Evolutionary conservation across 1,284 basidiomycete species (phyloP).

Genomic region (Fomitopsis palustris): DNA sequence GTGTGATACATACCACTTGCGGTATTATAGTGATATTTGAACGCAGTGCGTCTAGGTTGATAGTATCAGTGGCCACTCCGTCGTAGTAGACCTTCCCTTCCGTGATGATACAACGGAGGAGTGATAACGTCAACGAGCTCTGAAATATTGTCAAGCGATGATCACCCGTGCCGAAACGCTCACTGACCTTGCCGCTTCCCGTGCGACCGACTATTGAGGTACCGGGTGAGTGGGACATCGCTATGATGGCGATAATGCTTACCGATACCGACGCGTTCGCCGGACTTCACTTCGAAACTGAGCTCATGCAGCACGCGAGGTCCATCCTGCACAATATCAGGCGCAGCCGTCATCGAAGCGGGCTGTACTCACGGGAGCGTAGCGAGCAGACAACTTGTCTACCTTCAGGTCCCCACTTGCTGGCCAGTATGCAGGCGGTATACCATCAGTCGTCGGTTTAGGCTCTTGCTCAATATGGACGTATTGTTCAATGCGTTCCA

Average conservation of each 20-base stretch:
- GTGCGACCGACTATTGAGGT: slow-evolving; percentile 52
- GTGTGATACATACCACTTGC: slow-evolving; percentile 28
- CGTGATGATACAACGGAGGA: slow-evolving; percentile 44
- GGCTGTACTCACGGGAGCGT: slow-evolving; percentile 32
- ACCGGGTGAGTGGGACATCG: background rate
- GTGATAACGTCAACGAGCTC: slow-evolving; percentile 38
- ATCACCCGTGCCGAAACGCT: too few species aligned
- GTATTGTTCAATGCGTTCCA: slow-evolving; percentile 54
- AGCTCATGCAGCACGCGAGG: slow-evolving; percentile 47
- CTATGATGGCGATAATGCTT: background rate
- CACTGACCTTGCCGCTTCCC: slow-evolving; percentile 63
- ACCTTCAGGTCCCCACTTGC: slow-evolving; percentile 65
- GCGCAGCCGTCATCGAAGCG: background rate
- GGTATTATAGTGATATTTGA: slow-evolving; percentile 48
- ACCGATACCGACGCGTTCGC: slow-evolving; percentile 52
- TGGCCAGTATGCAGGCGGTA: slow-evolving; percentile 80
- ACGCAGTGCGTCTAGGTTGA: slow-evolving; percentile 64
- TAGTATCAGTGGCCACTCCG: slow-evolving; percentile 25
- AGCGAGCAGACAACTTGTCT: slow-evolving; percentile 57
- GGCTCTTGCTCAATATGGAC: slow-evolving; percentile 70
- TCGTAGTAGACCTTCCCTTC: slow-evolving; percentile 42
- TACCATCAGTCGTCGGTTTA: slow-evolving; percentile 39
- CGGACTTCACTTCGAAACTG: slow-evolving; percentile 46
- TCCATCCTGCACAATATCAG: slow-evolving; percentile 25
- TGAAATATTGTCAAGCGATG: background rate